phyloP scores from a whole-genome alignment of 2,329 filamentous ascomycete species.

The Botrytis sinoallii region DNA sequence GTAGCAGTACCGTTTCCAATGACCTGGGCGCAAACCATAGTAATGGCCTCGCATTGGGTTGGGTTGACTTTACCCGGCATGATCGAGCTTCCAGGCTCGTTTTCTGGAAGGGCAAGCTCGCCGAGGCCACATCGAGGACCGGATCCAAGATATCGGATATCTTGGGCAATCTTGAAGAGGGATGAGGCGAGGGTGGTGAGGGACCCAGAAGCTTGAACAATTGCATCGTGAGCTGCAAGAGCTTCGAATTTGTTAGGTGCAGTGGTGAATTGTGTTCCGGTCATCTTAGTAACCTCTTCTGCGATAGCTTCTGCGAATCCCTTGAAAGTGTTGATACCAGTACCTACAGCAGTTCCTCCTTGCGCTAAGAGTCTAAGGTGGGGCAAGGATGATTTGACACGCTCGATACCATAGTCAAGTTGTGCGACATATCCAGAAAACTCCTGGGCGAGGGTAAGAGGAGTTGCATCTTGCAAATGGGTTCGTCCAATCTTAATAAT shows the following conservation, averaged over 20 bases:
- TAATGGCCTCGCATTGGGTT: constrained; percentile 95
- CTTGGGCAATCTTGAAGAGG: constrained; percentile 97
- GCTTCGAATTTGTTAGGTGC: constrained; percentile 99
- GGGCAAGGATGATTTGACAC: constrained; percentile 77
- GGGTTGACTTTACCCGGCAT: constrained; percentile 99
- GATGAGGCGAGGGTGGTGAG: constrained; percentile 90
- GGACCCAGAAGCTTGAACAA: constrained; percentile 89
- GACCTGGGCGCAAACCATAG: constrained; percentile 96
- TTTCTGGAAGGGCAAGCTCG: constrained; percentile 90
- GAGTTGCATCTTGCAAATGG: constrained; percentile 95
- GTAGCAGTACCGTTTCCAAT: constrained; percentile 95
- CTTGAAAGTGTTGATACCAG: constrained; percentile 94
- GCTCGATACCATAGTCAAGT: constrained; percentile 84
- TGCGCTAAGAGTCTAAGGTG: constrained; percentile 86
- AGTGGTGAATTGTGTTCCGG: constrained; percentile 88
- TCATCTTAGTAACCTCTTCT: constrained; percentile 86
- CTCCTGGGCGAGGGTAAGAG: constrained; percentile 91
- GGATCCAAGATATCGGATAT: constrained; percentile 94
- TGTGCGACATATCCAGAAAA: constrained; percentile 97
- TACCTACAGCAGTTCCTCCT: constrained; percentile 94
- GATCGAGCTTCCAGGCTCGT: constrained; percentile 96
- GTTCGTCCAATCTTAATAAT: constrained; percentile 99
- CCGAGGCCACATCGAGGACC: constrained; percentile 94
- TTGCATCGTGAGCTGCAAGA: constrained; percentile 89
- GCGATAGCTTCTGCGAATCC: constrained; percentile 95